Evolutionary conservation across 129 eudicot species (phyloP).

Genomic region (Tagetes patula): DNA sequence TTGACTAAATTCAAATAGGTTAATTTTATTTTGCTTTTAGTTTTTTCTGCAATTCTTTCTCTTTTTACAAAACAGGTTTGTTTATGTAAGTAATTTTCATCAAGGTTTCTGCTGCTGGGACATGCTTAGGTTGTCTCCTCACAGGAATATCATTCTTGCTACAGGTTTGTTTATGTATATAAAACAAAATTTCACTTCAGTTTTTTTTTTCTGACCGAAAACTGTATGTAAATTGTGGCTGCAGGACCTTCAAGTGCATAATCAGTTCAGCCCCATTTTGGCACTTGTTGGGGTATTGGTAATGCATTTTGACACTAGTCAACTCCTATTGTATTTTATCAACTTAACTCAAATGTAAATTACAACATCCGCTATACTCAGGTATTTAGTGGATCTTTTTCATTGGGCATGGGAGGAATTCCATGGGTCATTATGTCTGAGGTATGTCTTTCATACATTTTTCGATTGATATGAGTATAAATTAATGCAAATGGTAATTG

Average conservation of each 20-base stretch:
- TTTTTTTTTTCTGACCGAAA: neutral
- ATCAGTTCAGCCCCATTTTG: constrained; percentile 54
- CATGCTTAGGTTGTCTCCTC: constrained; percentile 73
- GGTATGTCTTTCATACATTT: constrained; percentile 40
- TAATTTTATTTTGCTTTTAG: no score
- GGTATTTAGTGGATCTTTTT: constrained; percentile 66
- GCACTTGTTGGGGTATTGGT: constrained; percentile 88
- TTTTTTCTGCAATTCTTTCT: no score
- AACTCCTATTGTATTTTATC: neutral
- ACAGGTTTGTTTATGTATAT: constrained; percentile 52
- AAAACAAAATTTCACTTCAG: neutral
- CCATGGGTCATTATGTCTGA: constrained; percentile 96
- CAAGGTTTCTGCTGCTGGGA: constrained; percentile 82
- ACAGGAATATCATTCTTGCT: constrained; percentile 67
- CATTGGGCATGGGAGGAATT: constrained; percentile 90
- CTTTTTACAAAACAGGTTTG: no score
- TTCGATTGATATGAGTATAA: constrained; percentile 1
- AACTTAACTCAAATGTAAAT: neutral
- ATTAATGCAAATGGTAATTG: constrained; percentile 2
- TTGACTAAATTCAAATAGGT: no score
- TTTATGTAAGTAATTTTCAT: neutral
- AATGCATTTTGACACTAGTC: constrained; percentile 29
- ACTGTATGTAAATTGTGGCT: neutral
- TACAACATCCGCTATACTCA: constrained; percentile 28
- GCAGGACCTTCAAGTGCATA: constrained; percentile 60